phyloP scores from a whole-genome alignment of 2,329 filamentous ascomycete species.

The Colletotrichum plurivorum region DNA sequence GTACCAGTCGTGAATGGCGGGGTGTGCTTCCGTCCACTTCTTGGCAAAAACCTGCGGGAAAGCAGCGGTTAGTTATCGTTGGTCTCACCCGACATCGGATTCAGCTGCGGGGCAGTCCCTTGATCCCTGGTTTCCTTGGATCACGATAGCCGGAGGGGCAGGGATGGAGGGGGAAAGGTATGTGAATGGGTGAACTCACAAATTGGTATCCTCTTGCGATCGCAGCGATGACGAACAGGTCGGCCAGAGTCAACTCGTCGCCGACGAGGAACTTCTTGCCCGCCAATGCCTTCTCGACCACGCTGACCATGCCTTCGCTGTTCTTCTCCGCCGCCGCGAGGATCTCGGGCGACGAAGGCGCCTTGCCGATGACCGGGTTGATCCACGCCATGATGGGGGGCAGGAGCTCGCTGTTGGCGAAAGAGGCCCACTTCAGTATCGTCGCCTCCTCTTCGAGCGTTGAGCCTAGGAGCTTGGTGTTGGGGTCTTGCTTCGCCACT shows the following conservation, averaged over 20 bases:
- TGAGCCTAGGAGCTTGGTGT: conserved; percentile 29
- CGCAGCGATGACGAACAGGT: conserved; percentile 21
- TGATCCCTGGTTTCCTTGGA: not conserved
- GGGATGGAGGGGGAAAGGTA: too few species aligned
- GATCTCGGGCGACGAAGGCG: conserved; percentile 17
- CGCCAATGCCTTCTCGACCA: conserved; percentile 32
- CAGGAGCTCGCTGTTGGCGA: conserved; percentile 32
- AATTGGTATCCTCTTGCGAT: conserved; percentile 32
- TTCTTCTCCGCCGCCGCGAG: conserved; percentile 30
- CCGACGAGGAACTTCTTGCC: conserved; percentile 34
- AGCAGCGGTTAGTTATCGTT: not conserved
- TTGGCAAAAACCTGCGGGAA: conserved; percentile 26
- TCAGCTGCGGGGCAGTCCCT: not conserved
- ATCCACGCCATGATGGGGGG: conserved; percentile 34
- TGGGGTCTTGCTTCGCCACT: conserved; percentile 31
- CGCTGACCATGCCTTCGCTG: conserved; percentile 31
- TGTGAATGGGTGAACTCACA: conserved; percentile 3
- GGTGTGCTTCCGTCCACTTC: conserved; percentile 27
- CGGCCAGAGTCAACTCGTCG: conserved; percentile 27
- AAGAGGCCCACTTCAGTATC: conserved; percentile 32
- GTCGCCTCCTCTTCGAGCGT: conserved; percentile 31
- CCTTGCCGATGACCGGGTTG: conserved; percentile 27
- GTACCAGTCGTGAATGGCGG: conserved; percentile 28
- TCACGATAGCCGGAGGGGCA: too few species aligned
- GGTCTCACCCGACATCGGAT: conserved; percentile 5